phyloP scores from a whole-genome alignment of 2,329 filamentous ascomycete species.

The Blastomyces percursus region DNA sequence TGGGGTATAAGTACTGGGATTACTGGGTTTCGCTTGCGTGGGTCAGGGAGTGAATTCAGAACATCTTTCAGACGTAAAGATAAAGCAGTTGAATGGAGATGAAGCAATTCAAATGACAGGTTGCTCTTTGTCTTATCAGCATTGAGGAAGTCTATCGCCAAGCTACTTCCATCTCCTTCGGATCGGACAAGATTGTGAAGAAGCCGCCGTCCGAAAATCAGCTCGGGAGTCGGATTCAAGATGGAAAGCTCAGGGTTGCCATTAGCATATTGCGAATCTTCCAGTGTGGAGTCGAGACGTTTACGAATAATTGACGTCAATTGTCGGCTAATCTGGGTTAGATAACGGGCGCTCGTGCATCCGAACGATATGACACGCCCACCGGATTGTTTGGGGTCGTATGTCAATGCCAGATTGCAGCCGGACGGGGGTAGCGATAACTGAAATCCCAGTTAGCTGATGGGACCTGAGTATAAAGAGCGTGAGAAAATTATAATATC shows the following conservation, averaged over 20 bases:
- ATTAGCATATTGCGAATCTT: not conserved
- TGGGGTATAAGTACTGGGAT: slow-evolving; percentile 71
- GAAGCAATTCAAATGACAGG: slow-evolving; percentile 54
- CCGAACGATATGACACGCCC: slow-evolving; percentile 20
- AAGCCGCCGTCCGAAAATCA: slow-evolving; percentile 44
- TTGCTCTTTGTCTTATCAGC: slow-evolving; percentile 35
- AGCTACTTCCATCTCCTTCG: slow-evolving; percentile 24
- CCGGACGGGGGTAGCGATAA: slow-evolving; percentile 2
- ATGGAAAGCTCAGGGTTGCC: slow-evolving; percentile 39
- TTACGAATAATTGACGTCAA: slow-evolving; percentile 20
- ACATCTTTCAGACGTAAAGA: slow-evolving; percentile 39
- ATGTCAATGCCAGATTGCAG: slow-evolving; percentile 18
- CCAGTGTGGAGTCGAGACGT: slow-evolving; percentile 11
- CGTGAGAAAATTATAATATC: slow-evolving; percentile 1
- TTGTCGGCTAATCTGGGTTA: slow-evolving; percentile 23
- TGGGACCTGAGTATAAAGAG: not conserved
- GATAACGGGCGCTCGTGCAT: slow-evolving; percentile 17
- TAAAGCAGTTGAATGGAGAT: slow-evolving; percentile 46
- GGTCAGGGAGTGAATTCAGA: slow-evolving; percentile 18
- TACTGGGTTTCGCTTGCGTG: slow-evolving; percentile 29
- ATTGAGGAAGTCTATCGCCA: slow-evolving; percentile 55
- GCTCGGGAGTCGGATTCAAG: slow-evolving; percentile 45
- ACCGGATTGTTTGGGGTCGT: slow-evolving; percentile 16
- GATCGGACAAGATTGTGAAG: slow-evolving; percentile 53
- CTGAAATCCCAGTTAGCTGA: slow-evolving; percentile 4